Evolutionary conservation across 441 rosid genomes (phyloP).

Genomic region (Pelargonium citronellum): DNA sequence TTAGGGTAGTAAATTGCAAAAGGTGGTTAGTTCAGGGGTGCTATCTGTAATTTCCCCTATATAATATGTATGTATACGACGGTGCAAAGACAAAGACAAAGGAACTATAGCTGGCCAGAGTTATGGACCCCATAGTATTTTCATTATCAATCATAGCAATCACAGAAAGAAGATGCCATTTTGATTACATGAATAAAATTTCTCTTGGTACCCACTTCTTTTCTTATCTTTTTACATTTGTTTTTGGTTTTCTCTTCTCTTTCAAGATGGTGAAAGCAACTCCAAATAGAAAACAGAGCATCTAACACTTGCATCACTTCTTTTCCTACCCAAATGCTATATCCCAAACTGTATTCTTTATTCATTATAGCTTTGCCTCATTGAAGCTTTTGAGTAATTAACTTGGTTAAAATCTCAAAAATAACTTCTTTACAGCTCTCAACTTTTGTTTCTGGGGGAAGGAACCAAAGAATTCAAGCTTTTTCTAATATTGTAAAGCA

Average conservation of each 20-base stretch:
- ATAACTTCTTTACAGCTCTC: not conserved
- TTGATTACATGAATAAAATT: slow-evolving; percentile 16
- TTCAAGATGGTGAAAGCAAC: not conserved
- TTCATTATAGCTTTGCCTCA: slow-evolving; percentile 1
- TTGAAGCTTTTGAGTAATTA: not conserved
- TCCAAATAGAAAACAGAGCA: slow-evolving; percentile 9
- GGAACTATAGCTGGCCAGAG: slow-evolving; percentile 29
- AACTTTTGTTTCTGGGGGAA: slow-evolving; percentile 7
- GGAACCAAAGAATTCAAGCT: slow-evolving; percentile 8
- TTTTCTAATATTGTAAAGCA: slow-evolving; percentile 3
- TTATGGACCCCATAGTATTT: slow-evolving; percentile 18
- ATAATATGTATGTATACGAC: not conserved
- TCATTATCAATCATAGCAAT: slow-evolving; percentile 19
- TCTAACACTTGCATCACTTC: slow-evolving; percentile 16
- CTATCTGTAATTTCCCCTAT: no score
- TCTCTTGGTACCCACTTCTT: slow-evolving; percentile 21
- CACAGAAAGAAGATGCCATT: slow-evolving; percentile 13
- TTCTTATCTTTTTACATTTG: slow-evolving; percentile 4
- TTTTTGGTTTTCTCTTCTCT: not conserved
- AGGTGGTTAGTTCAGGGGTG: no score
- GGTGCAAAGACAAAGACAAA: slow-evolving; percentile 20
- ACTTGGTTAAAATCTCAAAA: not conserved
- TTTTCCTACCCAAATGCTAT: slow-evolving; percentile 1
- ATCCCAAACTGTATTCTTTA: not conserved
- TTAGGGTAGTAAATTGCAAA: no score